Base-by-base conservation (phyloP, 2,329 filamentous ascomycete species). In the Neonectria ditissima region DNA sequence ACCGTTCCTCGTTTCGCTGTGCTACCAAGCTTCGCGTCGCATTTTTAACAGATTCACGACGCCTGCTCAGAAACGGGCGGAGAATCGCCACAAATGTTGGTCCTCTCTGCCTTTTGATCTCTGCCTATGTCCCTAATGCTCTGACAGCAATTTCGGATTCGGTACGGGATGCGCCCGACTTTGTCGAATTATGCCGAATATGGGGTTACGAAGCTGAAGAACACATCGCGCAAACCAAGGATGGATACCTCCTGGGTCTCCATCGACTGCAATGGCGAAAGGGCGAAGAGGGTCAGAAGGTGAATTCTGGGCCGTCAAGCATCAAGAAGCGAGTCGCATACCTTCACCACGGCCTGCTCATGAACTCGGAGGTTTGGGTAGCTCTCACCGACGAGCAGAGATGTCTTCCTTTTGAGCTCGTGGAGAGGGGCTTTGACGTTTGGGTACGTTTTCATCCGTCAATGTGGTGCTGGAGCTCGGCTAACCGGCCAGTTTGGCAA, bases 291-390 rank as follows among this genome's bases (percentile, higher is more conserved):
- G 87, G 89, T n/a, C 81, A 85, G 57, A 87, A 88, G 67, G 91
- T 97, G 72, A 97, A 97, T 76, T 82, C 84, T 54, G 91, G 91
- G 0, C 84, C 85, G 1, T 84, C 85, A 37, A 90, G 90, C 73
- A 71, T 92, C 28, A 86, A 86, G 79, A 97, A 97, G 82, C 92
- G 90, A 71, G 92, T 98, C 52, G 90, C 96, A 7, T 99, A 98
- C 77, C 83, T 99, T 67, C 96, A 99, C 75, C 96, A 99, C 79
- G 96, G 95, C 9, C 85, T 99, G 62, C 87, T 99, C 75, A 99
- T 99, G 96, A 98, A 97, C 80, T 97, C 94, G 72, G 96, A 99
- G 79, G 95, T 99, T 34, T 99, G 96, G 96, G 93, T 98, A 9
- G 97, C 93, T 75, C 81, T 95, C 75, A 97, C 95, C 0, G 92